Evolutionary conservation across 2,329 filamentous ascomycete genomes (phyloP).

Genomic region (Waltergamsia citrina): DNA sequence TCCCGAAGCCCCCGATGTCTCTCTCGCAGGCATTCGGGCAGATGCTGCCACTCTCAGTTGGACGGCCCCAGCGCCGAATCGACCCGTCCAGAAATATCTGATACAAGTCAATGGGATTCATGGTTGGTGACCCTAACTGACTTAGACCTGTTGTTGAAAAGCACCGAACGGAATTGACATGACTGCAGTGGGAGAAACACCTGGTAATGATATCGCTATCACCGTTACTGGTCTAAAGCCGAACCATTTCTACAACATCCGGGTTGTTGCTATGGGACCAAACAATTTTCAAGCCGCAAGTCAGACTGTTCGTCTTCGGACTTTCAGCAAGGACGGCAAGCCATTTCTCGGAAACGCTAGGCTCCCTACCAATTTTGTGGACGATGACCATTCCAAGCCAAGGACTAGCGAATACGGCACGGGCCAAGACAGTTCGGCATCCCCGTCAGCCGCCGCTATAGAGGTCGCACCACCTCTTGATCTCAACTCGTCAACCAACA

Average conservation of each 20-base stretch:
- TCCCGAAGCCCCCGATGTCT: slow-evolving; percentile 79
- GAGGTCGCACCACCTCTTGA: slow-evolving; percentile 56
- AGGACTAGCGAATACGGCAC: slow-evolving; percentile 33
- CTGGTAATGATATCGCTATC: slow-evolving; percentile 46
- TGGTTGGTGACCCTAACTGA: slow-evolving; percentile 55
- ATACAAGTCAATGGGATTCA: slow-evolving; percentile 91
- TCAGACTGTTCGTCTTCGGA: slow-evolving; percentile 73
- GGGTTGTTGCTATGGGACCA: slow-evolving; percentile 82
- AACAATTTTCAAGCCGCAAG: slow-evolving; percentile 92
- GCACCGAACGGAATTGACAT: too few species aligned
- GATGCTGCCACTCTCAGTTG: slow-evolving; percentile 87
- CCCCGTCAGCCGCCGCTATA: slow-evolving; percentile 41
- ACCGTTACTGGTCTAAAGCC: slow-evolving; percentile 83
- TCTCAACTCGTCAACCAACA: slow-evolving; percentile 46
- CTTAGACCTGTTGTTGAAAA: too few species aligned
- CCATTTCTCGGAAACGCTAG: slow-evolving; percentile 49
- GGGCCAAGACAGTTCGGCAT: slow-evolving; percentile 36
- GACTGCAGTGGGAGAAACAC: slow-evolving; percentile 68
- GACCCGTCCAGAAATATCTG: slow-evolving; percentile 73
- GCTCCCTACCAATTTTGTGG: slow-evolving; percentile 44
- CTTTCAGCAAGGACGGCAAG: slow-evolving; percentile 55
- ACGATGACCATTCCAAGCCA: slow-evolving; percentile 36
- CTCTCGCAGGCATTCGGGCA: slow-evolving; percentile 78
- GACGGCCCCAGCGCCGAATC: slow-evolving; percentile 60
- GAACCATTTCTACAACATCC: slow-evolving; percentile 84